Evolutionary conservation across 306 rosid genomes (phyloP).

Genomic region (Cucumis hystrix): DNA sequence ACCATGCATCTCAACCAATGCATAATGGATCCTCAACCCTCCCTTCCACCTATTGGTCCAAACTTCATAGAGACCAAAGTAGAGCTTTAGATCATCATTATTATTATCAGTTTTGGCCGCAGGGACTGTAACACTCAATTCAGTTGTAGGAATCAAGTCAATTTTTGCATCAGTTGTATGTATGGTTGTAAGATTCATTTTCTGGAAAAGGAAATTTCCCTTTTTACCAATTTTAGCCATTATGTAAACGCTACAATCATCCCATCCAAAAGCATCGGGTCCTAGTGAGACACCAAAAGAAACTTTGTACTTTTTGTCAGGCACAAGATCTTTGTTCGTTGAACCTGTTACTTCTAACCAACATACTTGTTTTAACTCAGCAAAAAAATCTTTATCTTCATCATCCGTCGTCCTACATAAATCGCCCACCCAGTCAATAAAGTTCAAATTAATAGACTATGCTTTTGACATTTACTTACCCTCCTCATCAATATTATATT

Average conservation of each 20-base stretch:
- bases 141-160: not conserved
- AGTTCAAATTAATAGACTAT: too few species aligned
- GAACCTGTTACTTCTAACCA: slow-evolving; percentile 66
- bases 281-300: slow-evolving; percentile 11
- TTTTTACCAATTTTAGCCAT: slow-evolving; percentile 16
- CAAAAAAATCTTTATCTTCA: not conserved
- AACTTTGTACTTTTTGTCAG: not conserved
- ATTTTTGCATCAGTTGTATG: too few species aligned
- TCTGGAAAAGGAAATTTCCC: slow-evolving; percentile 15
- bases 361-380: slow-evolving; percentile 46
- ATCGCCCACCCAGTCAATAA: too few species aligned
- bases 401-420: too few species aligned
- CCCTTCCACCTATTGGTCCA: slow-evolving; percentile 8
- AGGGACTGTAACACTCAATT: not conserved
- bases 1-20: not conserved
- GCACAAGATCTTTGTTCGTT: rapidly evolving
- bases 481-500: too few species aligned
- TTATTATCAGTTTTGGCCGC: rapidly evolving
- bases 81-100: not conserved
- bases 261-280: slow-evolving; percentile 58
- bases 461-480: too few species aligned
- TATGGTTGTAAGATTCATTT: not conserved
- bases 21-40: slow-evolving; percentile 6
- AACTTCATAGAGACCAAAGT: slow-evolving; percentile 12
- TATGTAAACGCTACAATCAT: not conserved